Percentiles rank a stretch among this genome's conserved stretches.
Evolutionary conservation across 495 filamentous ascomycete species (phyloP).

Genomic region (Xylaria nigripes): DNA sequence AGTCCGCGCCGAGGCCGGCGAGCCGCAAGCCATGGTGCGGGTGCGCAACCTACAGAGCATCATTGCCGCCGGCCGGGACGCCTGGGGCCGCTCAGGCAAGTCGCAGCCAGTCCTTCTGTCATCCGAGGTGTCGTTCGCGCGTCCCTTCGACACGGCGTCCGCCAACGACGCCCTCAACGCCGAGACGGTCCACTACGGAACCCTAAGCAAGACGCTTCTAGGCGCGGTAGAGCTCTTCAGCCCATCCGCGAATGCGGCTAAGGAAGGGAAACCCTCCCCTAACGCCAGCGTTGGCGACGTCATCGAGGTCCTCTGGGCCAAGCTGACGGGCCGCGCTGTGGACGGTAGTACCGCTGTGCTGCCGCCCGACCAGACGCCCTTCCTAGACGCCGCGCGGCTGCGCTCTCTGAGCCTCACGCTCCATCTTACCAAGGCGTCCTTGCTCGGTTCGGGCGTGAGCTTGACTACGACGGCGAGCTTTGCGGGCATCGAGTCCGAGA

Average conservation of each 20-base stretch:
- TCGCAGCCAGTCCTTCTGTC: constrained; percentile 49
- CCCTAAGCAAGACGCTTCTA: constrained; percentile 46
- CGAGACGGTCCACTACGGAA: constrained; percentile 56
- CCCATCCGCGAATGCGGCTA: not conserved
- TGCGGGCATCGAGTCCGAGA: not conserved
- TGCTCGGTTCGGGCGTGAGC: constrained; percentile 41
- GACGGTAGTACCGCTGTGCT: constrained; percentile 21
- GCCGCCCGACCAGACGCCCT: constrained; percentile 23
- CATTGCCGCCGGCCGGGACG: constrained; percentile 40
- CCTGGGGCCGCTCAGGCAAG: constrained; percentile 44
- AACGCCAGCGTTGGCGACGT: constrained; percentile 17
- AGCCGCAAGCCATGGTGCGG: constrained; percentile 33
- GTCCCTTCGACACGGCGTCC: constrained; percentile 41
- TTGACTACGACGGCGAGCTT: constrained; percentile 33
- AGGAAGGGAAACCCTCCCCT: not conserved
- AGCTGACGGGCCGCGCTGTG: constrained; percentile 23
- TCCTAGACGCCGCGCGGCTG: constrained; percentile 22
- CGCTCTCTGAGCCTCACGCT: constrained; percentile 34
- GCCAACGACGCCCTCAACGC: constrained; percentile 37
- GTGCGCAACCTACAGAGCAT: constrained; percentile 45
- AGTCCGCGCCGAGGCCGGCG: constrained; percentile 27
- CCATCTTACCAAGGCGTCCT: constrained; percentile 44
- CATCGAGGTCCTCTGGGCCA: constrained; percentile 25
- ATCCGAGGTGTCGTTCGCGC: constrained; percentile 37
- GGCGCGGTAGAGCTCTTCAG: constrained; percentile 22